Evolutionary conservation across 495 filamentous ascomycete genomes (phyloP).

Genomic region (Margaritispora aquatica): DNA sequence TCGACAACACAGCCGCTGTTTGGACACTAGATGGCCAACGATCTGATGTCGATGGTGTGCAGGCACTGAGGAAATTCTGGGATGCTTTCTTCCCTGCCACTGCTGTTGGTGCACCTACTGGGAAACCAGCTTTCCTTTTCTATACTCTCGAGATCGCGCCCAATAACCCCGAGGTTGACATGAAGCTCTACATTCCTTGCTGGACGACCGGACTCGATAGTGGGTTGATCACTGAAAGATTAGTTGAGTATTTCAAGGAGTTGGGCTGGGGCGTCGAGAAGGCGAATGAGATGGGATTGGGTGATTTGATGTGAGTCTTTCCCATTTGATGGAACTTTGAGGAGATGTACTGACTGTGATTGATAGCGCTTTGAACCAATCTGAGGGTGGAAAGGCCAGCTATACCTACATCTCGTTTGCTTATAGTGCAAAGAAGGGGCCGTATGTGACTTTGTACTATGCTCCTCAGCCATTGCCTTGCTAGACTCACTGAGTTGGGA

Average conservation of each 20-base stretch:
- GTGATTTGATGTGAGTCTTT: neutral
- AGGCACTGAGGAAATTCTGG: neutral
- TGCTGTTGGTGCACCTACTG: neutral
- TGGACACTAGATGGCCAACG: neutral
- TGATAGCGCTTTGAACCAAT: neutral
- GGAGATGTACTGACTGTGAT: neutral
- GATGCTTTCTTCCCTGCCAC: neutral
- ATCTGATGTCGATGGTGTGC: neutral
- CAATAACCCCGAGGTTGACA: neutral
- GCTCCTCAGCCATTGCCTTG: neutral
- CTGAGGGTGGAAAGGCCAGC: neutral
- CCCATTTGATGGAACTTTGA: neutral
- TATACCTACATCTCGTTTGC: slow-evolving; percentile 5
- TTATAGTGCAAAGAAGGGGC: neutral
- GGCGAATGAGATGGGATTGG: neutral
- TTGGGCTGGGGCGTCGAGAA: neutral
- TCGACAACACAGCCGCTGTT: neutral
- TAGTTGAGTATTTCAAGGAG: neutral
- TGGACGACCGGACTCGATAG: neutral
- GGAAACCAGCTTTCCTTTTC: neutral
- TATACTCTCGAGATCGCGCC: neutral
- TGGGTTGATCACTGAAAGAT: neutral
- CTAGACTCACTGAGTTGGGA: neutral
- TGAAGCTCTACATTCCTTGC: slow-evolving; percentile 2
- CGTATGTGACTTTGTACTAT: neutral